Percentiles rank a stretch among this genome's conserved stretches.
These are phyloP conservation scores for Lophiostoma macrostomum DNA, from an alignment of 495 filamentous ascomycete genomes.

Conservation along the genomic window DNA sequence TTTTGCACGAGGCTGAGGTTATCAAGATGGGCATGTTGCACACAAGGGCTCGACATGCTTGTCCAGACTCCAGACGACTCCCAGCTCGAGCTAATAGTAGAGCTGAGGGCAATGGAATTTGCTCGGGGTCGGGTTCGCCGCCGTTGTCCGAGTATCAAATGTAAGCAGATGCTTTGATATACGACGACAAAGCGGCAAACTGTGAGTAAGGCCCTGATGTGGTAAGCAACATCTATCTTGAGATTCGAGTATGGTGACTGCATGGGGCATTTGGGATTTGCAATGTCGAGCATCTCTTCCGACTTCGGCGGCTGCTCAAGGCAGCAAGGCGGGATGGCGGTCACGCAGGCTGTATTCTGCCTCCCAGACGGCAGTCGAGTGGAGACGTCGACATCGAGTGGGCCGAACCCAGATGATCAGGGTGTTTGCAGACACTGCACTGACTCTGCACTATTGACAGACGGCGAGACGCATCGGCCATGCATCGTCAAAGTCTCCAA, in stretches of 20 bases:
- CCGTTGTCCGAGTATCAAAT: no score
- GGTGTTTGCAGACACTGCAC: background rate
- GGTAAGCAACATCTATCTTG: background rate
- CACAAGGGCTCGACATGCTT: conserved; percentile 1
- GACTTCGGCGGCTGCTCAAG: conserved; percentile 20
- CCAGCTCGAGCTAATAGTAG: background rate
- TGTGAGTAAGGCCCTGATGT: background rate
- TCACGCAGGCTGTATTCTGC: conserved; percentile 9
- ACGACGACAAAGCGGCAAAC: no score
- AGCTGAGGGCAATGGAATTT: no score
- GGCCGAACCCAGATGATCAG: conserved; percentile 1
- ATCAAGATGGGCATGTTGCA: conserved; percentile 1
- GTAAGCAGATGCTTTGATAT: no score
- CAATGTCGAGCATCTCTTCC: background rate
- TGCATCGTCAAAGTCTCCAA: background rate
- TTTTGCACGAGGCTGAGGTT: conserved; percentile 21
- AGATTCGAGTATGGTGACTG: background rate
- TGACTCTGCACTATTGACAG: background rate
- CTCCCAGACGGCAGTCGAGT: background rate
- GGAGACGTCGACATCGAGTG: background rate
- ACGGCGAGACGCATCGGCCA: background rate
- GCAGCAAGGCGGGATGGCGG: conserved; percentile 19
- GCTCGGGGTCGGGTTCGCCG: background rate
- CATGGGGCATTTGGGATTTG: conserved; percentile 1
- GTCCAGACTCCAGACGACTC: background rate